A percentile compares a stretch with the other conserved stretches of the same genome.
These are phyloP conservation scores for Mallotus nudiflorus DNA, from an alignment of 345 rosid genomes.

Conservation along the genomic window DNA sequence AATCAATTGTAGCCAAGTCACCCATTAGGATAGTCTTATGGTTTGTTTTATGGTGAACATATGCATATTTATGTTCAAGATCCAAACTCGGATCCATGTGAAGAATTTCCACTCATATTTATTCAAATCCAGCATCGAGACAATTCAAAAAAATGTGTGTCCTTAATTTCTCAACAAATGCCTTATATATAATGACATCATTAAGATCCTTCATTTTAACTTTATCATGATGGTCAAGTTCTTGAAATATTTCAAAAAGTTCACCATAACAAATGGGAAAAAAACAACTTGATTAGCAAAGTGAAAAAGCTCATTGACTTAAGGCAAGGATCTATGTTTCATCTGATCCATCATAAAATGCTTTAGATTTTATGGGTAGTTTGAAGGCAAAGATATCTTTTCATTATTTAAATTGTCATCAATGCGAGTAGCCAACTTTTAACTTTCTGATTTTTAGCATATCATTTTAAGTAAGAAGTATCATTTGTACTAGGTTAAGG, in stretches of 20 bases:
- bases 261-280: conserved; percentile 13
- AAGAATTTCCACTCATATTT: neutral
- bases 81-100: neutral
- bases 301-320: neutral
- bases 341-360: conserved; percentile 10
- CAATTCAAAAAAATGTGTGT: neutral
- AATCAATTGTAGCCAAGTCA: neutral
- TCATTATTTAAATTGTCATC: neutral
- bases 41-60: neutral
- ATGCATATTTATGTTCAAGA: neutral
- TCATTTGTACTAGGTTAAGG: neutral
- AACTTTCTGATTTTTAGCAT: conserved; percentile 5
- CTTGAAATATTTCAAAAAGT: conserved; percentile 17
- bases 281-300: neutral
- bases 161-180: neutral
- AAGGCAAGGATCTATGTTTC: conserved; percentile 11
- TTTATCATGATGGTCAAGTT: conserved; percentile 3
- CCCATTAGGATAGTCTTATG: neutral
- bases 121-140: neutral
- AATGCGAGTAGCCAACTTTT: conserved; percentile 1
- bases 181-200: conserved; percentile 13
- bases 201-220: conserved; percentile 7
- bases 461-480: neutral
- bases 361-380: neutral
- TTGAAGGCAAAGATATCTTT: neutral